A percentile compares a stretch with the other conserved stretches of the same genome.
phyloP scores from a whole-genome alignment of 176 grass and related monocot species.

The Avena atlantica region DNA sequence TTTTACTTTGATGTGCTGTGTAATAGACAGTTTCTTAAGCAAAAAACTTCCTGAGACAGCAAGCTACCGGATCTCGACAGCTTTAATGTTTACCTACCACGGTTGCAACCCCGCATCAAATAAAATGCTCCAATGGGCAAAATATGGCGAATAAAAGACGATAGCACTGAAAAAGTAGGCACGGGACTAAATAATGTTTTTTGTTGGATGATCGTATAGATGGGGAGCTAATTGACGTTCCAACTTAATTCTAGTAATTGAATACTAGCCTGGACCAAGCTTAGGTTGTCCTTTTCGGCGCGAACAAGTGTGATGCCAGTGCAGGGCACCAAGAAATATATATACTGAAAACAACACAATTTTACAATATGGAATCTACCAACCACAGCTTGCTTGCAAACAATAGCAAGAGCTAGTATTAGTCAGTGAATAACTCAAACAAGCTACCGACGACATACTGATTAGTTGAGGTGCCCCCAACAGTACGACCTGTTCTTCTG shows the following conservation, averaged over 20 bases:
- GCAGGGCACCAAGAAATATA: not conserved
- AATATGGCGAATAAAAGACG: not conserved
- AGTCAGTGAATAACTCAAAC: not conserved
- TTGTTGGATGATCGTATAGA: not conserved
- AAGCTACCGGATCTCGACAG: constrained; percentile 18
- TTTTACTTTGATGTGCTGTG: no score
- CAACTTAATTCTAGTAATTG: not conserved
- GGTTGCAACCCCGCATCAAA: constrained; percentile 7
- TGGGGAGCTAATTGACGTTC: not conserved
- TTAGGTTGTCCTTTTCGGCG: not conserved
- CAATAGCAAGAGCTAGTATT: constrained; percentile 11
- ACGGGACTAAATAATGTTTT: not conserved
- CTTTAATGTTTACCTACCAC: constrained; percentile 41
- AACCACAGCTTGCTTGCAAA: constrained; percentile 24
- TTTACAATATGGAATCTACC: constrained; percentile 18
- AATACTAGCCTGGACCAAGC: not conserved
- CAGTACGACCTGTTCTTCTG: constrained; percentile 19
- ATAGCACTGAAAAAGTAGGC: not conserved
- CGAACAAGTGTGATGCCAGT: not conserved
- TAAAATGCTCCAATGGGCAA: constrained; percentile 12
- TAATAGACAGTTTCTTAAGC: not conserved
- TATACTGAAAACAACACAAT: constrained; percentile 11
- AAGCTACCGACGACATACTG: not conserved
- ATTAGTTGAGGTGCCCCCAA: not conserved
- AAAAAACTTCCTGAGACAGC: constrained; percentile 22